A percentile compares a stretch with the other conserved stretches of the same genome.
Conservation (phyloP, 2,329 filamentous ascomycete genomes). For the Cryphonectria radicalis region DNA sequence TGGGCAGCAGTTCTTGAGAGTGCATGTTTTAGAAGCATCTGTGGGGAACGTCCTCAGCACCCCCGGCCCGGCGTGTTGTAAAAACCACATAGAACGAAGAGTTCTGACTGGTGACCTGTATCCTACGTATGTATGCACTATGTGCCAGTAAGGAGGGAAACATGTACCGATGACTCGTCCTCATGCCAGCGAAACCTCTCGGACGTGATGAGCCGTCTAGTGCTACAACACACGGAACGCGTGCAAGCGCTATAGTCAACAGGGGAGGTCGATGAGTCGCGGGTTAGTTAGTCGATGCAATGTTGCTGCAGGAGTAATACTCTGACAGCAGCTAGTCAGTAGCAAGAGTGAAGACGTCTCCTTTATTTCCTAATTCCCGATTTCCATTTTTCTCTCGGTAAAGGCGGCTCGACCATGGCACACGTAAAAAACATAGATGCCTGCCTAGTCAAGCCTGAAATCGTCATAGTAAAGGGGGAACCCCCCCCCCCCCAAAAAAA, state of each 20-base stretch:
- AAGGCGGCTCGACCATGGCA: not conserved
- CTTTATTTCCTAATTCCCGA: not conserved
- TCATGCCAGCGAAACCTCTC: not conserved
- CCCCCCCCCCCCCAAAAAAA: not conserved
- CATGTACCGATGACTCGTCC: not conserved
- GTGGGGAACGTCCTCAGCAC: not conserved
- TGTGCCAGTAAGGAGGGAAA: not conserved
- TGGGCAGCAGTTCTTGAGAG: slow-evolving; percentile 4
- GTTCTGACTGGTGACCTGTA: not conserved
- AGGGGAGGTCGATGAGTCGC: not conserved
- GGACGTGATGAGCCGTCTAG: not conserved
- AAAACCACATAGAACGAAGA: not conserved
- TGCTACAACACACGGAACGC: not conserved
- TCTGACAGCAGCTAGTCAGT: not conserved
- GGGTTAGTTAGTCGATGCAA: not conserved
- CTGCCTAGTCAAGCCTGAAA: not conserved
- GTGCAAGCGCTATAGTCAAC: not conserved
- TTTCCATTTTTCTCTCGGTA: not conserved
- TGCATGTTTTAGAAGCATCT: not conserved
- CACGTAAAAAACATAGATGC: not conserved
- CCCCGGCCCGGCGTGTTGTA: not conserved
- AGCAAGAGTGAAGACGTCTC: not conserved
- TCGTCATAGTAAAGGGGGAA: not conserved
- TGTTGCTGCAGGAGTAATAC: not conserved
- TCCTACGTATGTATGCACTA: not conserved